Evolutionary conservation across 768 basidiomycete species (phyloP), one percentile per base, ranked within the genome.

Genomic region (Pleurotus ostreatus): DNA sequence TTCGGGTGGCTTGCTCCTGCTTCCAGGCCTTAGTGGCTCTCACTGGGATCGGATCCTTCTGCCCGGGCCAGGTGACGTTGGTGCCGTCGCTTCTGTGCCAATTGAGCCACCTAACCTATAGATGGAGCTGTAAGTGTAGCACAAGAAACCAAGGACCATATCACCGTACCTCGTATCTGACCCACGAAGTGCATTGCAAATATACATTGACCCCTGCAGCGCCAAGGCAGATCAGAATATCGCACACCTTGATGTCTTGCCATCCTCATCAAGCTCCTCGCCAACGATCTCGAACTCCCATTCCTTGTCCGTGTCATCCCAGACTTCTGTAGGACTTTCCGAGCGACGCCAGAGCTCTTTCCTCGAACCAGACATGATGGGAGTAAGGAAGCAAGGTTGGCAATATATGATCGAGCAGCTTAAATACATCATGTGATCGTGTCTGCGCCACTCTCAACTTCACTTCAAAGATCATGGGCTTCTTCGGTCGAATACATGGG

Each of bases 81-180:
- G 83, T 79, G 0, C 77, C 80, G 60, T 85, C 78, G 1, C 56
- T 41, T 22, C 83, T 78, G 2, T 61, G 37, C 83, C 83, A 85
- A 39, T 70, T 67, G 16, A 65, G 71, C 83, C 83, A 85, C 58
- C 71, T 68, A 3, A 81, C 78, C 81, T 85, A 57, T 46, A 45
- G 45, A 47, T 13, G 46, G 6, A 49, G 12, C 8, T 3, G 25
- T 25, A 22, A 15, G 22, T 26, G 39, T 15, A 40, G 52, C 26
- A 49, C 47, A 6, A 23, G 49, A 1, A 13, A 16, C 39, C 13
- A 15, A 7, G 8, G 26, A 37, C 15, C 9, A 18, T 7, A 46
- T 11, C 15, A 37, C 30, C 49, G 16, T 60, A 74, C 73, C 62
- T 74, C 72, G 51, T 67, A 68, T 58, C 72, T 71, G 43, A 56